phyloP scores from a whole-genome alignment of 1,284 basidiomycete genomes.

The Volvariella volvacea region DNA sequence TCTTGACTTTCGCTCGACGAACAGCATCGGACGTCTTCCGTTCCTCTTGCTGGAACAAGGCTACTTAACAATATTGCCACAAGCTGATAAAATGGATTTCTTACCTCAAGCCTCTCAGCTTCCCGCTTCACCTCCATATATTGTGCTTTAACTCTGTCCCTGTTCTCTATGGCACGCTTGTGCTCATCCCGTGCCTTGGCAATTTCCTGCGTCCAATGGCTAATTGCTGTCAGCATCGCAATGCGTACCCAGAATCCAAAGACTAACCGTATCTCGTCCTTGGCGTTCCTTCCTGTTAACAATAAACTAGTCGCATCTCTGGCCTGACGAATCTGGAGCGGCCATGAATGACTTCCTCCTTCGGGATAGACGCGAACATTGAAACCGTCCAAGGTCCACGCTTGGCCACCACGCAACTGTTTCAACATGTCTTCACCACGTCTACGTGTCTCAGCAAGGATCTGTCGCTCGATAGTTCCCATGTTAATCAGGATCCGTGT shows the following conservation, averaged over 20 bases:
- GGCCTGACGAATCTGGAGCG: slow-evolving; percentile 23
- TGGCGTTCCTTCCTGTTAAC: slow-evolving; percentile 37
- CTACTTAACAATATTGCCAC: not conserved
- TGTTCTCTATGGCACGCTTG: no score
- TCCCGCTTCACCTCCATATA: slow-evolving; percentile 11
- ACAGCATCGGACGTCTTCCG: slow-evolving; percentile 14
- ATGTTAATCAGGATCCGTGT: slow-evolving; percentile 80
- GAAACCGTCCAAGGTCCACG: slow-evolving; percentile 57
- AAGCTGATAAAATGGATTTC: no score
- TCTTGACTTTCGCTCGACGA: slow-evolving; percentile 19
- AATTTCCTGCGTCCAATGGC: no score
- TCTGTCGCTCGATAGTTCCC: slow-evolving; percentile 62
- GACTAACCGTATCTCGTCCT: slow-evolving; percentile 28
- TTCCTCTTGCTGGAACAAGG: slow-evolving; percentile 19
- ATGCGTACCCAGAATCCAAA: no score
- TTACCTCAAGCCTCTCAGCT: slow-evolving; percentile 22
- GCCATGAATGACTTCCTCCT: slow-evolving; percentile 50
- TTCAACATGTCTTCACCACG: slow-evolving; percentile 53
- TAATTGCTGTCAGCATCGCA: no score
- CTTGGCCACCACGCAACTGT: slow-evolving; percentile 38
- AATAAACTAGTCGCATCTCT: slow-evolving; percentile 42
- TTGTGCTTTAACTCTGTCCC: no score
- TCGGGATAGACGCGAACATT: slow-evolving; percentile 59
- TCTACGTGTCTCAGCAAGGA: slow-evolving; percentile 57
- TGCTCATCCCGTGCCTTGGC: no score